phyloP scores from a whole-genome alignment of 768 basidiomycete genomes.

The Lactarius deliciosus region DNA sequence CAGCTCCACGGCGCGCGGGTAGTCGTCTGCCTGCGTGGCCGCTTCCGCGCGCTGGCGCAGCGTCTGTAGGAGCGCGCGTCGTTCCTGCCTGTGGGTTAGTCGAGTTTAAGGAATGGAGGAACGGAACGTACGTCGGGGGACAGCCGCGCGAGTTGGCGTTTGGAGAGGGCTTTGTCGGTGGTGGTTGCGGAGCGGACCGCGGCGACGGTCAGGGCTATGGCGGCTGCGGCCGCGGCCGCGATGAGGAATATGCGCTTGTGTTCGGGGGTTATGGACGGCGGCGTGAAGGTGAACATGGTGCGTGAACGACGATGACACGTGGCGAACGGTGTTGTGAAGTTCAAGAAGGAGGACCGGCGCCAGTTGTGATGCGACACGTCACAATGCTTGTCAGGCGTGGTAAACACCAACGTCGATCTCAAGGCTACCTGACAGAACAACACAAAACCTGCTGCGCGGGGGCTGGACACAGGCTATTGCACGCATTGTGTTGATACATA shows the following conservation, averaged over 20 bases:
- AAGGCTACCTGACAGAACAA: not conserved
- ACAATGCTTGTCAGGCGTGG: not conserved
- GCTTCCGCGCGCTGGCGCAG: conserved; percentile 71
- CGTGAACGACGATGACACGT: not conserved
- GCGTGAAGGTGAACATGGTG: not conserved
- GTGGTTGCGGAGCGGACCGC: not conserved
- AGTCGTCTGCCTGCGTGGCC: conserved; percentile 60
- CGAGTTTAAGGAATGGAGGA: not conserved
- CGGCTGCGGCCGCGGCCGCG: not conserved
- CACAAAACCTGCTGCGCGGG: not conserved
- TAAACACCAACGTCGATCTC: not conserved
- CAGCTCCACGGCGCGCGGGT: conserved; percentile 54
- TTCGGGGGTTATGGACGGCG: not conserved
- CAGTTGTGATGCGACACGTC: not conserved
- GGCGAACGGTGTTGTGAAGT: not conserved
- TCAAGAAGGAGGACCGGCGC: not conserved
- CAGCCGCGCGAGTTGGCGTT: not conserved
- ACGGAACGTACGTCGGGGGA: not conserved
- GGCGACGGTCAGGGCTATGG: not conserved
- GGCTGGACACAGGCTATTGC: not conserved
- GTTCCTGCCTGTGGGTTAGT: conserved; percentile 47
- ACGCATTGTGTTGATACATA: not conserved
- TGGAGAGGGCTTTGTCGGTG: not conserved
- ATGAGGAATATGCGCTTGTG: not conserved
- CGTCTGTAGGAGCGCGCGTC: conserved; percentile 54